A percentile compares a stretch with the other conserved stretches of the same genome.
Evolutionary conservation across 495 filamentous ascomycete species (phyloP).

Genomic region (Xylaria palmicola): DNA sequence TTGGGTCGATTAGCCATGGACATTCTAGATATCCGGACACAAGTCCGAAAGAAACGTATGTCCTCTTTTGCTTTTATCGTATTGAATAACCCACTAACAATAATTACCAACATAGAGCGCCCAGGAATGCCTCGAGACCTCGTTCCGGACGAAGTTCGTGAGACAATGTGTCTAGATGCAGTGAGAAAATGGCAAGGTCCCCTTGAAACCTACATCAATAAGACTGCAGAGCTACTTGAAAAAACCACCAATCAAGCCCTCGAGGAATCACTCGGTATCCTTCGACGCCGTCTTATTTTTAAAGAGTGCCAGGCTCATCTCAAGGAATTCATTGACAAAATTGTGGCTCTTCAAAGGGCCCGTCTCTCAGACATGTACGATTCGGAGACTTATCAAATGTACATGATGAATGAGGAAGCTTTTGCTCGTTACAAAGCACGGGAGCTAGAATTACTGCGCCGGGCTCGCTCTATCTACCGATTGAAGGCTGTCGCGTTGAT

Average conservation of each 20-base stretch:
- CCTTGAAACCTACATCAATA: constrained; percentile 33
- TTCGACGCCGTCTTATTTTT: constrained; percentile 43
- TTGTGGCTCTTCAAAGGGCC: constrained; percentile 22
- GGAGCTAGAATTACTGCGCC: constrained; percentile 32
- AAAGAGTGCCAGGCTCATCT: constrained; percentile 35
- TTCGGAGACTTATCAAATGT: constrained; percentile 40
- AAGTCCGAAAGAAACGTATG: constrained; percentile 37
- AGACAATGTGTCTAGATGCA: constrained; percentile 37
- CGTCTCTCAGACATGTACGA: constrained; percentile 36
- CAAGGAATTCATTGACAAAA: constrained; percentile 32
- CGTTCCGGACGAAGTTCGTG: constrained; percentile 41
- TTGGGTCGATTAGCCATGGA: constrained; percentile 27
- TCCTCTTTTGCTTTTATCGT: not conserved
- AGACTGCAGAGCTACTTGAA: constrained; percentile 35
- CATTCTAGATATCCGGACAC: constrained; percentile 33
- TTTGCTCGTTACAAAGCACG: constrained; percentile 36
- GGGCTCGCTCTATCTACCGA: constrained; percentile 38
- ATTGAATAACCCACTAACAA: no score
- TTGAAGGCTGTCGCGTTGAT: constrained; percentile 30
- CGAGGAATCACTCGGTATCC: constrained; percentile 31
- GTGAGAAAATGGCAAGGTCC: constrained; percentile 37
- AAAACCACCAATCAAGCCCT: constrained; percentile 30
- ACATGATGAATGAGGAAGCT: constrained; percentile 40
- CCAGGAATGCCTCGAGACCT: constrained; percentile 45
- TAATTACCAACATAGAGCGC: no score